Evolutionary conservation across 192 early-diverging fungal genomes (phyloP).

Genomic region (Obelidium mucronatum): DNA sequence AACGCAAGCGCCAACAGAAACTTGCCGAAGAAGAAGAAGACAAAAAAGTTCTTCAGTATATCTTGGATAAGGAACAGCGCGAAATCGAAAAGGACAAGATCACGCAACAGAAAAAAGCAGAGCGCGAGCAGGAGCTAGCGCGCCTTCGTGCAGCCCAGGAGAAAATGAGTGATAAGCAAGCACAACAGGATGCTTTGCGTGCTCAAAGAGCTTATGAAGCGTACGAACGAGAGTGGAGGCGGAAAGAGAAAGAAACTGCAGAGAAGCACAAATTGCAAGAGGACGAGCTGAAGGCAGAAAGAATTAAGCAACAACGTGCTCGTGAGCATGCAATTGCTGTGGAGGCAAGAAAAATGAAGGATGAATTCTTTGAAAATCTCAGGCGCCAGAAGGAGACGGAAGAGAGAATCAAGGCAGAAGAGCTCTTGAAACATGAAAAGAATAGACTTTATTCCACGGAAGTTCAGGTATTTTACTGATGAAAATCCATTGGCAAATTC

Average conservation of each 20-base stretch:
- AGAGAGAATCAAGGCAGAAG: constrained; percentile 50
- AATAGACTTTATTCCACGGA: constrained; percentile 59
- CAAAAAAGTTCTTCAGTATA: constrained; percentile 60
- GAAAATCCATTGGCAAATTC: neutral
- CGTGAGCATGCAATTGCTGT: constrained; percentile 64
- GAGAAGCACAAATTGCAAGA: constrained; percentile 51
- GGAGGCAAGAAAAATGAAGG: constrained; percentile 62
- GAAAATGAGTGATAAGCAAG: constrained; percentile 69
- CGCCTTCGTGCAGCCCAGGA: constrained; percentile 64
- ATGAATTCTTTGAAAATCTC: constrained; percentile 63
- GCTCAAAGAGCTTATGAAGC: constrained; percentile 63
- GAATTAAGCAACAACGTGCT: constrained; percentile 57
- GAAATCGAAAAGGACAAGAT: constrained; percentile 62
- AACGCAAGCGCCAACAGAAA: constrained; percentile 51
- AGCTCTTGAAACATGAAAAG: constrained; percentile 43
- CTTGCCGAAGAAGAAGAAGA: constrained; percentile 63
- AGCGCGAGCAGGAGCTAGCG: constrained; percentile 57
- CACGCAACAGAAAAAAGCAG: constrained; percentile 54
- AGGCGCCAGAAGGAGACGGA: constrained; percentile 56
- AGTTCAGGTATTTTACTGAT: constrained; percentile 47
- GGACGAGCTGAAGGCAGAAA: constrained; percentile 50
- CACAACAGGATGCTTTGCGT: constrained; percentile 62
- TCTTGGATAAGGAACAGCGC: constrained; percentile 64
- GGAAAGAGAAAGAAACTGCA: constrained; percentile 58
- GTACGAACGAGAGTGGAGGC: constrained; percentile 65